These are phyloP conservation scores for Stropharia rugosoannulata DNA, from an alignment of 768 basidiomycete genomes.

Conservation along the genomic window DNA sequence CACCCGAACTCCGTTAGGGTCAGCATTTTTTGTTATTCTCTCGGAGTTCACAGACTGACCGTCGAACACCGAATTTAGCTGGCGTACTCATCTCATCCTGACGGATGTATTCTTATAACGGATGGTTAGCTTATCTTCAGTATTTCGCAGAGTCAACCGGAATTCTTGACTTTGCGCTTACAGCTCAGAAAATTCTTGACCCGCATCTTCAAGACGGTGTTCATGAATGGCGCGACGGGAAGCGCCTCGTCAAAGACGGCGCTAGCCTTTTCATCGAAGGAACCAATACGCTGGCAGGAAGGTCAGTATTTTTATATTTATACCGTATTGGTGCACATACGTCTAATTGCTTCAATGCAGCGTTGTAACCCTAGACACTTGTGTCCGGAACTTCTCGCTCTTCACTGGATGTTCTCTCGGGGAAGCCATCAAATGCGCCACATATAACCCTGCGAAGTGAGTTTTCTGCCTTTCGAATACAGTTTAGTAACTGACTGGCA, in stretches of 20 bases:
- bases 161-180: not conserved
- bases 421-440: constrained; percentile 84
- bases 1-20: constrained; percentile 90
- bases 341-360: constrained; percentile 30
- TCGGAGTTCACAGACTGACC: not conserved
- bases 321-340: not conserved
- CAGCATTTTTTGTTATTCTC: constrained; percentile 24
- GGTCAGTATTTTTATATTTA: constrained; percentile 39
- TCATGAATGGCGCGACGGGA: constrained; percentile 87
- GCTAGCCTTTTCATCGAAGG: constrained; percentile 80
- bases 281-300: constrained; percentile 86
- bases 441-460: constrained; percentile 80
- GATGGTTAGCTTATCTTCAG: constrained; percentile 56
- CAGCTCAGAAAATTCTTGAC: constrained; percentile 86
- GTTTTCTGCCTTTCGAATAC: constrained; percentile 16
- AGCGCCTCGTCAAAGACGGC: constrained; percentile 78
- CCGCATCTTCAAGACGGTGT: constrained; percentile 81
- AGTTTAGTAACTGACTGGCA: not conserved
- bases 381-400: constrained; percentile 79
- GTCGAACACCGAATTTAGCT: constrained; percentile 40
- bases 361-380: constrained; percentile 81
- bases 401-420: constrained; percentile 85
- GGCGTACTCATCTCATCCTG: constrained; percentile 80
- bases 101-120: constrained; percentile 87
- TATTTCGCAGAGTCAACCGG: not conserved